Conservation (phyloP, 208 protist species). For the Leishmania gerbilli region DNA sequence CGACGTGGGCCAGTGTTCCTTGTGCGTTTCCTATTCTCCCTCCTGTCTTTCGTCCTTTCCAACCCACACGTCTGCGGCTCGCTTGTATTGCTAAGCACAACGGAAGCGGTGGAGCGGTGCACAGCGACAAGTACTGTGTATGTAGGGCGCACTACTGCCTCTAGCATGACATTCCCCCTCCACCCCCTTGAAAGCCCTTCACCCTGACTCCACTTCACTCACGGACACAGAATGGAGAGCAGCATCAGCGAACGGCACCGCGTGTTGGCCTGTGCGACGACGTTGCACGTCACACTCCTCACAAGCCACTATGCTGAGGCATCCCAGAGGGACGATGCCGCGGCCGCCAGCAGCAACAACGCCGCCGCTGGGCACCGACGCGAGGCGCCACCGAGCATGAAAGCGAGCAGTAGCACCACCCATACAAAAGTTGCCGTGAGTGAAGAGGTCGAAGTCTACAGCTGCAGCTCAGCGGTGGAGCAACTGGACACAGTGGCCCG, state of each 20-base stretch:
- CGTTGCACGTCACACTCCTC: constrained; percentile 28
- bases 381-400: constrained; percentile 6
- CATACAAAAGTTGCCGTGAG: constrained; percentile 5
- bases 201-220: background rate
- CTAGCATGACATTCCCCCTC: background rate
- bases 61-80: background rate
- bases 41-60: background rate
- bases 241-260: background rate
- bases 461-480: constrained; percentile 19
- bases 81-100: background rate
- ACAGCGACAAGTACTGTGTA: background rate
- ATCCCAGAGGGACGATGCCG: constrained; percentile 6
- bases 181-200: background rate
- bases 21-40: background rate
- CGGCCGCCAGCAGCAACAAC: background rate
- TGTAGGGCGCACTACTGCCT: background rate
- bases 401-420: background rate
- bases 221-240: background rate
- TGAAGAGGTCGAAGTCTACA: constrained; percentile 16
- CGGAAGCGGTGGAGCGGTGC: background rate
- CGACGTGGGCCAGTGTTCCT: background rate
- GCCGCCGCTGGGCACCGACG: constrained; percentile 2
- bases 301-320: constrained; percentile 22
- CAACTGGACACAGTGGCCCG: constrained; percentile 34
- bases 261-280: constrained; percentile 16